A percentile compares a stretch with the other conserved stretches of the same genome.
Evolutionary conservation across 2,329 filamentous ascomycete species (phyloP).

Genomic region (Microsporum canis): DNA sequence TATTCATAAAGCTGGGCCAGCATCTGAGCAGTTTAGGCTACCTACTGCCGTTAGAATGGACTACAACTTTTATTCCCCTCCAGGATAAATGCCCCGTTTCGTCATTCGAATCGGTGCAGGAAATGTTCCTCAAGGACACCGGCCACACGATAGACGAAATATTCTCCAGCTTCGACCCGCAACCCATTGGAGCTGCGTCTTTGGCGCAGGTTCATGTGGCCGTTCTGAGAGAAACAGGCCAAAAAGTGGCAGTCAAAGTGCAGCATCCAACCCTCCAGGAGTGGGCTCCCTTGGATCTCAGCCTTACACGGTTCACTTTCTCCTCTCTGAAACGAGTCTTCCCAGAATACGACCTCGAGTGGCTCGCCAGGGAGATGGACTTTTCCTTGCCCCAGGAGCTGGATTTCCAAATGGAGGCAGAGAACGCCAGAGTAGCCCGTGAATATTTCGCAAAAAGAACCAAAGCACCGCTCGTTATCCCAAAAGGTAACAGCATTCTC

Average conservation of each 20-base stretch:
- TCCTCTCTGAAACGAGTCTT: conserved; percentile 84
- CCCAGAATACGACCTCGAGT: conserved; percentile 93
- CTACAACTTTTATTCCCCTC: conserved; percentile 84
- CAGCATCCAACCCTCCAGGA: conserved; percentile 84
- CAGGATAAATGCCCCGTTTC: conserved; percentile 95
- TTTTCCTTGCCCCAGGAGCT: conserved; percentile 80
- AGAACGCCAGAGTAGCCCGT: conserved; percentile 68
- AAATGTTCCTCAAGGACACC: conserved; percentile 78
- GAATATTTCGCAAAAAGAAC: conserved; percentile 68
- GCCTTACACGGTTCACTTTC: conserved; percentile 80
- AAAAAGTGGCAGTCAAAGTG: conserved; percentile 89
- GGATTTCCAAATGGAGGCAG: conserved; percentile 74
- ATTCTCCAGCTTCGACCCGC: conserved; percentile 70
- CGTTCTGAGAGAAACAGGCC: conserved; percentile 65
- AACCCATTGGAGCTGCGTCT: conserved; percentile 83
- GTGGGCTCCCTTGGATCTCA: conserved; percentile 80
- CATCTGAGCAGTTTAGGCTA: conserved; percentile 96
- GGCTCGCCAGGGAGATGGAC: conserved; percentile 91
- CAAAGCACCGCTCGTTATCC: conserved; percentile 73
- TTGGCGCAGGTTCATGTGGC: conserved; percentile 90
- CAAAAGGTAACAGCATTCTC: conserved; percentile 41
- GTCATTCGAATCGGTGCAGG: conserved; percentile 70
- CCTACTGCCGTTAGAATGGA: conserved; percentile 83
- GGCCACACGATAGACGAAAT: conserved; percentile 65
- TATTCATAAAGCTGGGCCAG: conserved; percentile 96